phyloP scores from a whole-genome alignment of 1,139 yeast species.

The Candida dubliniensis region DNA sequence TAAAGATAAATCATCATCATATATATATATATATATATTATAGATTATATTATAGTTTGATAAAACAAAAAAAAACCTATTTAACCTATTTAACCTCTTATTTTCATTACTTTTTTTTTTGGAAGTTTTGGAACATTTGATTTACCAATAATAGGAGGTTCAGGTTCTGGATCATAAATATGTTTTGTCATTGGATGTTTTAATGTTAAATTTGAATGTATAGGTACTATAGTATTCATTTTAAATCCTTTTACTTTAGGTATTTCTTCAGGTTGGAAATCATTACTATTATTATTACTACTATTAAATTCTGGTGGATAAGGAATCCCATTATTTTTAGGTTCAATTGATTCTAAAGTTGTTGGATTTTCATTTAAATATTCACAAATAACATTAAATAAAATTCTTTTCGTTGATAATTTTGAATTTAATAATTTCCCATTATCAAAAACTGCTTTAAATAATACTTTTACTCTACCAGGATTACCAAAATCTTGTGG shows the following conservation, averaged over 20 bases:
- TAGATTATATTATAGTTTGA: too few species aligned
- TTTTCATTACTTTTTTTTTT: conserved; percentile 53
- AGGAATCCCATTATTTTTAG: conserved; percentile 52
- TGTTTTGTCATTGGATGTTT: conserved; percentile 82
- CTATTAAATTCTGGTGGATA: conserved; percentile 61
- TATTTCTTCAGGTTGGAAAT: conserved; percentile 57
- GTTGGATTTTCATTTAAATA: conserved; percentile 73
- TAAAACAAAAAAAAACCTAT: too few species aligned
- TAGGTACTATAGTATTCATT: conserved; percentile 84
- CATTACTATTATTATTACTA: too few species aligned
- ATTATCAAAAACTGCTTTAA: conserved; percentile 47
- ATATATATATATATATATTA: conserved; percentile 4
- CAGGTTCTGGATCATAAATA: conserved; percentile 59
- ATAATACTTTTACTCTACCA: conserved; percentile 80
- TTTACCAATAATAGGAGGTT: conserved; percentile 33
- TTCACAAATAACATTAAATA: conserved; percentile 60
- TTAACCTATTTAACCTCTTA: conserved; percentile 34
- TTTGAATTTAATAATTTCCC: conserved; percentile 42
- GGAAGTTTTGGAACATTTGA: conserved; percentile 48
- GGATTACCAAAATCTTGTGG: conserved; percentile 98
- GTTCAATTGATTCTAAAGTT: conserved; percentile 58
- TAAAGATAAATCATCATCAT: too few species aligned
- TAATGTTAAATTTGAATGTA: conserved; percentile 74
- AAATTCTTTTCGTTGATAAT: conserved; percentile 61
- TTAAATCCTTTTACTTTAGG: conserved; percentile 82